Evolutionary conservation across 139 green algal species (phyloP).

Genomic region (Tetradesmus obliquus): DNA sequence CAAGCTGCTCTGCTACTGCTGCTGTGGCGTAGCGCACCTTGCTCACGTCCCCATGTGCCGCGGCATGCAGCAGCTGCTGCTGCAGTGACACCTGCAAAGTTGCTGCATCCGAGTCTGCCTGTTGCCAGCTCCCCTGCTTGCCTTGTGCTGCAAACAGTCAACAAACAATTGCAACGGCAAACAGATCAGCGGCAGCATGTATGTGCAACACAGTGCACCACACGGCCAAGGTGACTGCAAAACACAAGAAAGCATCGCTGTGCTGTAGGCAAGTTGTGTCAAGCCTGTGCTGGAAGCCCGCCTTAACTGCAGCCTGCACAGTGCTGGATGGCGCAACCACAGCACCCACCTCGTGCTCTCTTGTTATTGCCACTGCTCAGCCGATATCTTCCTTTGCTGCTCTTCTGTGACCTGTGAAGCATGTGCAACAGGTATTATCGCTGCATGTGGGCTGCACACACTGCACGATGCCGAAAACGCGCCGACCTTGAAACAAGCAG

Average conservation of each 20-base stretch:
- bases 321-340: background rate
- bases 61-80: slow-evolving; percentile 6
- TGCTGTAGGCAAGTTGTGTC: too few species aligned
- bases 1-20: too few species aligned
- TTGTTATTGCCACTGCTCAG: background rate
- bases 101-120: background rate
- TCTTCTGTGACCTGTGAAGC: background rate
- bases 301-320: too few species aligned
- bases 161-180: background rate
- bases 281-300: too few species aligned
- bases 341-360: background rate
- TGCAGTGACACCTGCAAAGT: background rate
- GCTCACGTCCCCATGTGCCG: background rate
- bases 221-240: too few species aligned
- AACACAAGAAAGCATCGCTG: too few species aligned
- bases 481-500: background rate
- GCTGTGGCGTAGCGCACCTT: background rate
- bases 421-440: background rate
- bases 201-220: too few species aligned
- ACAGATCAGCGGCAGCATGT: background rate
- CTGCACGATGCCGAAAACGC: background rate
- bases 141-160: background rate
- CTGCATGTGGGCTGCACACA: background rate
- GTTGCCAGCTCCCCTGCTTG: background rate
- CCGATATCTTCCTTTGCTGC: background rate